Base-by-base conservation (phyloP, 1,139 yeast species). In the Kurtzmaniella quercitrusa region DNA sequence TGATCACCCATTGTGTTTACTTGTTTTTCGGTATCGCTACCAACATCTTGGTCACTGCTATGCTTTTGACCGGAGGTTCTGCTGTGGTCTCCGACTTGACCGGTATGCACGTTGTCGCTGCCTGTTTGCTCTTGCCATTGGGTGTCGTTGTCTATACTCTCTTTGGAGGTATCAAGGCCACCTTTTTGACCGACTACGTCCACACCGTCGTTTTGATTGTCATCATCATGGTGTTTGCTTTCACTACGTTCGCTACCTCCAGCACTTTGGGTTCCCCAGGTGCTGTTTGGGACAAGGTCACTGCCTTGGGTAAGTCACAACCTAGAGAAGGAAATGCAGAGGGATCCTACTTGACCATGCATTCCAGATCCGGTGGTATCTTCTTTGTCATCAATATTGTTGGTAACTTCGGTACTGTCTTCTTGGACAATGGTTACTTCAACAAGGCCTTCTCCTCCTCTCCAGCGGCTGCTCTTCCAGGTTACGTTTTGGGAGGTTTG, bases 111-210 rank as follows among this genome's bases (percentile, higher is more conserved):
- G 76, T 83, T 7, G 84, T 81, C 21, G 96, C 96, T 12, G 87
- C 90, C 1, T 81, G 89, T 63, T 83, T 86, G 62, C 66, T 89
- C 44, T 71, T 89, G 42, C 96, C 96, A 2, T 66, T 89, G 25
- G 95, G 95, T 51, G 95, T 87, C 40, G 82, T 87, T 34, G 65
- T 86, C 38, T 89, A 88, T 65, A 89, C 96, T 2, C 65, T 88
- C 45, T 85, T 86, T 53, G 96, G 96, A 49, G 96, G 96, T 56
- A 78, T 90, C 56, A 88, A 85, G 61, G 95, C 96, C 21, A 89
- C 96, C 3, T 87, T 89, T 63, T 68, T 89, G 57, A 88, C 96
- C 7, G 97, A 89, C 62, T 90, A 85, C 59, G 79, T 82, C 45
- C 96, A 89, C 64, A 89, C 81, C 2, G 80, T 55, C 42, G 80